These are phyloP conservation scores for Talaromyces sp. DNA, from an alignment of 2,329 filamentous ascomycete genomes.

Conservation along the genomic window DNA sequence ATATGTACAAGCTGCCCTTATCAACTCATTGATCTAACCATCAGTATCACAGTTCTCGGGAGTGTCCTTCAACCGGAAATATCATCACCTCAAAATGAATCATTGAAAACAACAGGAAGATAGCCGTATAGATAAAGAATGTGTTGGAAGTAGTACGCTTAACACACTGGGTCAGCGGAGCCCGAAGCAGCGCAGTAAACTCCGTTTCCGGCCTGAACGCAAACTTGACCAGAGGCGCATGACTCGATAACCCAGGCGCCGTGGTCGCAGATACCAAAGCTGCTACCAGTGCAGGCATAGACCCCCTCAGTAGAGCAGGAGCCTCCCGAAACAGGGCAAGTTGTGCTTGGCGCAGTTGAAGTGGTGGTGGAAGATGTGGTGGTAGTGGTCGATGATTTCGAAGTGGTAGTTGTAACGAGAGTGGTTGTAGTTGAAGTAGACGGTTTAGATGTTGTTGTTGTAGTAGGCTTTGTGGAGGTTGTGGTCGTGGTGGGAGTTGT, in stretches of 20 bases:
- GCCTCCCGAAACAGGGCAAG: constrained; percentile 7
- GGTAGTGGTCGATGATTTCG: not conserved
- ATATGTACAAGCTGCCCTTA: constrained; percentile 1
- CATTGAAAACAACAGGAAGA: not conserved
- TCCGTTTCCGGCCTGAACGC: constrained; percentile 11
- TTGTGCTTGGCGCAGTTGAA: constrained; percentile 1
- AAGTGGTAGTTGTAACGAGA: not conserved
- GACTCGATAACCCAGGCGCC: constrained; percentile 15
- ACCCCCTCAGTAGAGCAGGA: constrained; percentile 1
- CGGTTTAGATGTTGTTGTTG: not conserved
- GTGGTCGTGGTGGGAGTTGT: constrained; percentile 3
- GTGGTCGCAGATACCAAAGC: constrained; percentile 16
- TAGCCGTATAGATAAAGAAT: not conserved
- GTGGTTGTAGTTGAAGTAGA: not conserved
- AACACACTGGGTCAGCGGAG: not conserved
- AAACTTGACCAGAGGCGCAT: constrained; percentile 12
- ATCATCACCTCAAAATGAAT: not conserved
- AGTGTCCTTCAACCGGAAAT: not conserved
- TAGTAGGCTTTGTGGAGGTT: not conserved
- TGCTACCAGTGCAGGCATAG: constrained; percentile 11
- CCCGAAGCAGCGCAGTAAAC: constrained; percentile 12
- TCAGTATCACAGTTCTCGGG: not conserved
- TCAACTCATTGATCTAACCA: not conserved
- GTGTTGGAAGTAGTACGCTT: not conserved
- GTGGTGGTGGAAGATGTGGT: constrained; percentile 3